phyloP scores from a whole-genome alignment of 2,329 filamentous ascomycete species.

The Daldinia eschscholtzii region DNA sequence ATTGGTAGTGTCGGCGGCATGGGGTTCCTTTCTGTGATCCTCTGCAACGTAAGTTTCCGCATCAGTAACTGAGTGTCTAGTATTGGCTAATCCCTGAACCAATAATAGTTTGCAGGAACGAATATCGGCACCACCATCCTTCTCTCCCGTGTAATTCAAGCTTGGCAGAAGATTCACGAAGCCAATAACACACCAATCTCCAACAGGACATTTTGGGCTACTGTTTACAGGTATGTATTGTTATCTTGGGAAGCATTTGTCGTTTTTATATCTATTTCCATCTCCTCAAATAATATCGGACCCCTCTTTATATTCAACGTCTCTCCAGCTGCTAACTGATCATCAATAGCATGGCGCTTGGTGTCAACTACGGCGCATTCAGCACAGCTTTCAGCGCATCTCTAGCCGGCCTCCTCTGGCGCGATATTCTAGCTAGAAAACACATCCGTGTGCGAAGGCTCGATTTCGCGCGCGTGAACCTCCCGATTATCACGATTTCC shows the following conservation, averaged over 20 bases:
- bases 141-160: slow-evolving; percentile 76
- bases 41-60: slow-evolving; percentile 74
- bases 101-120: slow-evolving; percentile 75
- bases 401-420: slow-evolving; percentile 78
- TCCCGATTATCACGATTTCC: slow-evolving; percentile 77
- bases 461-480: slow-evolving; percentile 76
- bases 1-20: slow-evolving; percentile 78
- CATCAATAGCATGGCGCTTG: slow-evolving; percentile 72
- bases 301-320: neutral
- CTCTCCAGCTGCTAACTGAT: slow-evolving; percentile 5
- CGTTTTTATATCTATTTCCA: neutral
- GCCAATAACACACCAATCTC: slow-evolving; percentile 63
- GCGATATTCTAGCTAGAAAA: slow-evolving; percentile 76
- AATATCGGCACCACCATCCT: slow-evolving; percentile 83
- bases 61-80: neutral
- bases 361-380: slow-evolving; percentile 81
- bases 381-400: slow-evolving; percentile 79
- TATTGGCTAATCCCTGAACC: slow-evolving; percentile 28
- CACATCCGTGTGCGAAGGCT: slow-evolving; percentile 73
- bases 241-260: neutral
- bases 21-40: slow-evolving; percentile 77
- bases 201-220: slow-evolving; percentile 78
- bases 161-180: slow-evolving; percentile 72
- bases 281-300: neutral
- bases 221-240: slow-evolving; percentile 65